Conservation (phyloP, 2,329 filamentous ascomycete species). For the Drechslerella coelobrocha region DNA sequence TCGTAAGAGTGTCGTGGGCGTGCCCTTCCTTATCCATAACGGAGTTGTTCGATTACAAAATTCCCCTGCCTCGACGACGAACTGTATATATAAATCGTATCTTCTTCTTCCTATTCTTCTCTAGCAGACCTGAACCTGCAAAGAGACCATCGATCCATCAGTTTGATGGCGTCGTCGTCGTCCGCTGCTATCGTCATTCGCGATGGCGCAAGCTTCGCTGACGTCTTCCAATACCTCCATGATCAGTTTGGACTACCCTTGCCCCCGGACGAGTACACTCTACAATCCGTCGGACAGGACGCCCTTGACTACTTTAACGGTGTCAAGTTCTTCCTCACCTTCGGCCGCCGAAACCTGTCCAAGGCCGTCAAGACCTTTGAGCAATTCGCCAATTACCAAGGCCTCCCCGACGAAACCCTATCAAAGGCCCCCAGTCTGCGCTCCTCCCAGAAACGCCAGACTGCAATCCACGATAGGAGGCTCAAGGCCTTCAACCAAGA, state of each 20-base stretch:
- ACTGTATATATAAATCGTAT: not conserved
- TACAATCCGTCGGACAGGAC: constrained; percentile 1
- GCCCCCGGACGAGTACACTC: constrained; percentile 25
- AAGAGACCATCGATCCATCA: constrained; percentile 8
- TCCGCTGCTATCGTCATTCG: constrained; percentile 12
- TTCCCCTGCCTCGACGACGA: not conserved
- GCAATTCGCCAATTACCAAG: constrained; percentile 16
- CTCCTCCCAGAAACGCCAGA: constrained; percentile 23
- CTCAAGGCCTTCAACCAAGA: constrained; percentile 40
- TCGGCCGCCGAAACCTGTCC: constrained; percentile 15
- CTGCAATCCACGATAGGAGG: constrained; percentile 14
- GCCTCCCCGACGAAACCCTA: constrained; percentile 23
- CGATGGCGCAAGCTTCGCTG: constrained; percentile 14
- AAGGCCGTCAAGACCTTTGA: constrained; percentile 33
- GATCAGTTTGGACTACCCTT: constrained; percentile 30
- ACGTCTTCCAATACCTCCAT: constrained; percentile 30
- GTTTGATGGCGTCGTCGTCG: constrained; percentile 18
- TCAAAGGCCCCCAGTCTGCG: constrained; percentile 16
- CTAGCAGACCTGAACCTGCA: not conserved
- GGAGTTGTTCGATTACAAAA: too few relatives aligned
- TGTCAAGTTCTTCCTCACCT: constrained; percentile 30
- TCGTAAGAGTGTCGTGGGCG: too few relatives aligned
- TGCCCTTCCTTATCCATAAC: too few relatives aligned
- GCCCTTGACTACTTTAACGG: constrained; percentile 8
- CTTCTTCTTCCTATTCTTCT: constrained; percentile 3